phyloP scores from a whole-genome alignment of 306 rosid species.

The Acacia confusa region DNA sequence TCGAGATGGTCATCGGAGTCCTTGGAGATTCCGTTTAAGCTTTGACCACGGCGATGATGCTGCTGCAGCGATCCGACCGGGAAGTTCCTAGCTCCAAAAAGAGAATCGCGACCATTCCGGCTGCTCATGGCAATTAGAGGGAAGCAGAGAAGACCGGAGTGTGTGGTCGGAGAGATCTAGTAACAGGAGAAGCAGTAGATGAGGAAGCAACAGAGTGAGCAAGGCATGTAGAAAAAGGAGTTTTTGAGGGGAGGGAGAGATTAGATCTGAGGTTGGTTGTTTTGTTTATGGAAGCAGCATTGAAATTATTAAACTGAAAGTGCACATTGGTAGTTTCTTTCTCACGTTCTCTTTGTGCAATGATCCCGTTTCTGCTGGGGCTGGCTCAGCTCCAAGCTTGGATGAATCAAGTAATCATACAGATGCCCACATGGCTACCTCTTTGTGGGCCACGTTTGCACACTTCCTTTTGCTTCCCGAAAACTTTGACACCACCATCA shows the following conservation, averaged over 20 bases:
- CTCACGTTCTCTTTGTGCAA: background rate
- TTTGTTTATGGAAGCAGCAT: constrained; percentile 7
- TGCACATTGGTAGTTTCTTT: background rate
- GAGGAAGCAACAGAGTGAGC: background rate
- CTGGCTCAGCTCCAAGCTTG: background rate
- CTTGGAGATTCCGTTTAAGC: constrained; percentile 44
- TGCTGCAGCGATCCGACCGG: constrained; percentile 36
- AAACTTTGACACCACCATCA: background rate
- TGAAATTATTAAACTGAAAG: background rate
- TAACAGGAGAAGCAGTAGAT: background rate
- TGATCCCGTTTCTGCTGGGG: background rate
- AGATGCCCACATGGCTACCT: constrained; percentile 8
- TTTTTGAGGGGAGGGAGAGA: background rate
- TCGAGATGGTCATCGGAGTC: constrained; percentile 67
- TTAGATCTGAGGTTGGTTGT: constrained; percentile 3
- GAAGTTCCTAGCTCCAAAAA: constrained; percentile 40
- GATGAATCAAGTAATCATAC: background rate
- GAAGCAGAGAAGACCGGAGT: background rate
- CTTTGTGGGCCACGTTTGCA: constrained; percentile 13
- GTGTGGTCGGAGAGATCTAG: background rate
- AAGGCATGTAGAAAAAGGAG: background rate
- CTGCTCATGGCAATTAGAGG: constrained; percentile 42
- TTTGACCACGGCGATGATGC: constrained; percentile 61
- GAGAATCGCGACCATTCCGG: constrained; percentile 61
- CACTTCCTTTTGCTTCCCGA: background rate